A percentile compares a stretch with the other conserved stretches of the same genome.
These are phyloP conservation scores for Rhododendron mucronatum DNA, from an alignment of 148 eudicot genomes.

Conservation along the genomic window DNA sequence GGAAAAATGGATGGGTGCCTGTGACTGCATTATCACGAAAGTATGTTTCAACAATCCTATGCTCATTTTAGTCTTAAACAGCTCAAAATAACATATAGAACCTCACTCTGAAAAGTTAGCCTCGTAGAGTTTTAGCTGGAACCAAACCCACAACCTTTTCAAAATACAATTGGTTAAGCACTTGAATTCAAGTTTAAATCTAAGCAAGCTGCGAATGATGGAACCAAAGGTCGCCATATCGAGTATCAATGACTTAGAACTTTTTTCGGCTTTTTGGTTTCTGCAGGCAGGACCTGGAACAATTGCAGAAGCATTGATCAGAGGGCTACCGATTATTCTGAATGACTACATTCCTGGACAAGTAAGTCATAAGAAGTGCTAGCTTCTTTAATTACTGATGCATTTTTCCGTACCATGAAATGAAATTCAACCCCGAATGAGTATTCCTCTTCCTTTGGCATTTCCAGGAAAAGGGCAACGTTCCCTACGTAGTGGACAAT, in stretches of 20 bases:
- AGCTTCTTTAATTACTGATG: neutral
- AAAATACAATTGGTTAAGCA: neutral
- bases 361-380: slow-evolving; percentile 35
- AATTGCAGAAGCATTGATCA: slow-evolving; percentile 87
- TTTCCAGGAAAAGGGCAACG: slow-evolving; percentile 86
- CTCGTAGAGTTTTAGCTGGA: neutral
- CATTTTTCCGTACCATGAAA: neutral
- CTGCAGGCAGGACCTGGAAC: slow-evolving; percentile 97
- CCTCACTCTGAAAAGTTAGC: neutral
- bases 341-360: slow-evolving; percentile 98
- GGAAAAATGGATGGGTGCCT: slow-evolving; percentile 99
- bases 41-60: slow-evolving; percentile 23
- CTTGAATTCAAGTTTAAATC: neutral
- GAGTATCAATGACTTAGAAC: neutral
- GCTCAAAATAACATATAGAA: neutral
- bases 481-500: slow-evolving; percentile 85
- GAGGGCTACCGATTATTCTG: slow-evolving; percentile 96
- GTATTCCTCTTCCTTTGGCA: neutral
- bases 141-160: neutral
- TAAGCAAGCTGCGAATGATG: neutral
- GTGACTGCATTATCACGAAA: slow-evolving; percentile 95
- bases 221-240: neutral
- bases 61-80: neutral
- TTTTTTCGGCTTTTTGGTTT: neutral
- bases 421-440: neutral